Evolutionary conservation across 768 basidiomycete species (phyloP).

Genomic region (Dacryopinax primogenitus): DNA sequence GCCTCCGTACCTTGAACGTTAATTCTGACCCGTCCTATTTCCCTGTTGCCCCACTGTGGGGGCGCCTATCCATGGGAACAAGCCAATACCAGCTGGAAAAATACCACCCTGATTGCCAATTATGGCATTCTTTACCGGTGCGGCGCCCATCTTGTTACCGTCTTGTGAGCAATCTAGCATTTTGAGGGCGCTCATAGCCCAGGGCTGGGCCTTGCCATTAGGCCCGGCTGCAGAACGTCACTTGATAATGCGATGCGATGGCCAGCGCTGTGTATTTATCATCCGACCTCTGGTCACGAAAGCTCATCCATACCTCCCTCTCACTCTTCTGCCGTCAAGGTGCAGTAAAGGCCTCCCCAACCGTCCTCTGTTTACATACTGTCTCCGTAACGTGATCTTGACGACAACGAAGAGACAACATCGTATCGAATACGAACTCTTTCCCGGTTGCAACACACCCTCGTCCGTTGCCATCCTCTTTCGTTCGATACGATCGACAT

Average conservation of each 20-base stretch:
- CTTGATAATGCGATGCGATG: background rate
- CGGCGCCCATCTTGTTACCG: background rate
- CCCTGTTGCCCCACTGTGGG: background rate
- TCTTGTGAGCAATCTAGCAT: background rate
- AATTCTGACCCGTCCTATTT: constrained; percentile 2
- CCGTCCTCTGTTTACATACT: constrained; percentile 4
- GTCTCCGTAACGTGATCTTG: background rate
- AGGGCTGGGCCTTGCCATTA: constrained; percentile 6
- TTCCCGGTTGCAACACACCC: background rate
- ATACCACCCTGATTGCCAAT: background rate
- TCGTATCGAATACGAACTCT: background rate
- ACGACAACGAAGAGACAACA: background rate
- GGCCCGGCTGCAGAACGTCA: background rate
- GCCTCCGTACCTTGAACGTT: constrained; percentile 6
- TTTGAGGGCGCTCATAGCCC: background rate
- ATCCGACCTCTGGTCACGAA: background rate
- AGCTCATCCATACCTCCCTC: constrained; percentile 8
- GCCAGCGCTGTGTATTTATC: constrained; percentile 7
- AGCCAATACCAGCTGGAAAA: no score
- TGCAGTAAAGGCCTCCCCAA: background rate
- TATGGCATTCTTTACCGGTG: constrained; percentile 1
- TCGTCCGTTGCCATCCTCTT: background rate
- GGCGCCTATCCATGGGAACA: background rate
- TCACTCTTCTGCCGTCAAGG: constrained; percentile 6
- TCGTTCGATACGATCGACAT: background rate